Evolutionary conservation across 257 asterid genomes (phyloP), one percentile per base, ranked within the genome.

Genomic region (Verbena officinalis): DNA sequence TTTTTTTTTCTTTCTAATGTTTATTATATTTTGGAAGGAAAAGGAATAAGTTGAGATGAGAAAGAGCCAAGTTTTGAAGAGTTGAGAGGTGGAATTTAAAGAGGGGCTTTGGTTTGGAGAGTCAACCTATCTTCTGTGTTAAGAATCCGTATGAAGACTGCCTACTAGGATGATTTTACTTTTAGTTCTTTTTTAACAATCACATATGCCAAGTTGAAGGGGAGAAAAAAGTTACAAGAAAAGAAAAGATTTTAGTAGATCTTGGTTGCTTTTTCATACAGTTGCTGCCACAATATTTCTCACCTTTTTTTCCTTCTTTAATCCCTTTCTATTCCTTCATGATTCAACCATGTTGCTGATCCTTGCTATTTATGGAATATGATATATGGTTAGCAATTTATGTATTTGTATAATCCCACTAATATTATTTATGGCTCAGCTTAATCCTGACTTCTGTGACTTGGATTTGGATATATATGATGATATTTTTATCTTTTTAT

Each of bases 141-240:
- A 73, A 81, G 82, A 77, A 81, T 81, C 84, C 88, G 85, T 87
- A 80, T 70, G 82, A 57, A 74, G 91, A 85, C 88, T 31, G 78
- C 31, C 83, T 77, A 81, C 80, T 77, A 63, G 75, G 81, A 43
- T 75, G 79, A 73, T 21, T 72, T 73, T 71, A 67, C 27, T 67
- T 68, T 76, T 59, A 13, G 38, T 65, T 65, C 33, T 33, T 69
- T 63, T 73, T 55, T 51, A 68, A 65, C 40, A 68, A 59, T 56
- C 62, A 65, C 74, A 69, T 45, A 69, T 71, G 80, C 64, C 87
- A 83, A 72, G 71, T 76, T 75, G 86, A 56, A 46, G 33, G 21
- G n/a, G 15, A 33, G 9, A 6, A 30, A 19, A 69, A 56, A 70
- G 77, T 76, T 71, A 61, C 71, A 65, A 46, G 68, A 65, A n/a